A percentile compares a stretch with the other conserved stretches of the same genome.
phyloP scores from a whole-genome alignment of 2,329 filamentous ascomycete genomes.

The Myriosclerotinia curreyana region DNA sequence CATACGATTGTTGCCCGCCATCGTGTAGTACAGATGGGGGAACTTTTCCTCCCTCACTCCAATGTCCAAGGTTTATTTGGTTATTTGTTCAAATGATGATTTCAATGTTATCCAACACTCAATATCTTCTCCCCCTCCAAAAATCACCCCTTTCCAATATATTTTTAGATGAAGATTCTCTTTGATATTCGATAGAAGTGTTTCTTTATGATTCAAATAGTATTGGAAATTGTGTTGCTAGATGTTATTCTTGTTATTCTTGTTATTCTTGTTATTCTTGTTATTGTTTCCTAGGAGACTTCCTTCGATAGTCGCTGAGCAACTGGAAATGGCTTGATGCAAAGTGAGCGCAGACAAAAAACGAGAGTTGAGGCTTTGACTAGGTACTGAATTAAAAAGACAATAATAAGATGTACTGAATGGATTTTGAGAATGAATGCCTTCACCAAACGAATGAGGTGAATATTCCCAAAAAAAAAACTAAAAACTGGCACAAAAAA shows the following conservation, averaged over 20 bases:
- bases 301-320: constrained; percentile 7
- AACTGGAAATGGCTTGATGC: constrained; percentile 14
- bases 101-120: constrained; percentile 10
- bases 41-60: constrained; percentile 24
- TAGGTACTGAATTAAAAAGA: constrained; percentile 14
- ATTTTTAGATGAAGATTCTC: background rate
- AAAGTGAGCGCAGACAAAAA: constrained; percentile 4
- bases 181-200: background rate
- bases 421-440: background rate
- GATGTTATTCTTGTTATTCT: constrained; percentile 5
- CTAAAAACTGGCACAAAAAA: constrained; percentile 18
- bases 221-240: background rate
- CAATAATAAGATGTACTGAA: constrained; percentile 2
- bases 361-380: constrained; percentile 6
- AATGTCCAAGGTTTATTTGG: constrained; percentile 26
- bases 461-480: no score
- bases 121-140: background rate
- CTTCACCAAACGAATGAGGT: constrained; percentile 54
- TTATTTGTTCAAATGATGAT: no score
- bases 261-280: constrained; percentile 4
- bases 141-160: background rate
- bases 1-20: constrained; percentile 39
- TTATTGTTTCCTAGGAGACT: background rate
- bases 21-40: constrained; percentile 26
- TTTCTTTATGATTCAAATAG: background rate